A percentile compares a stretch with the other conserved stretches of the same genome.
Evolutionary conservation across 495 filamentous ascomycete genomes (phyloP).

Genomic region (Ramalina intermedia): DNA sequence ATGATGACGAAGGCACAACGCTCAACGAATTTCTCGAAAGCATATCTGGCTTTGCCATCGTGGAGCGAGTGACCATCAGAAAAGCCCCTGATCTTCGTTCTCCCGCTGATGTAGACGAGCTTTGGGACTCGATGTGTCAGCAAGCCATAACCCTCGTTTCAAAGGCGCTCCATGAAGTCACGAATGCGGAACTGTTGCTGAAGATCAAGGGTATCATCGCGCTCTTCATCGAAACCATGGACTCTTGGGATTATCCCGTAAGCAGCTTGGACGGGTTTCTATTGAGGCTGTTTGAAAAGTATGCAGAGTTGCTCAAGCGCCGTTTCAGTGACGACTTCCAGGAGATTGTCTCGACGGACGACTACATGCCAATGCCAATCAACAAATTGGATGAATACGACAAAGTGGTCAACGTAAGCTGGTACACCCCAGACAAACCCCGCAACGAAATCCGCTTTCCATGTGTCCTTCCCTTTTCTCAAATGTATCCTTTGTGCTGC

Average conservation of each 20-base stretch:
- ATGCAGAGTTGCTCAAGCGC: slow-evolving; percentile 78
- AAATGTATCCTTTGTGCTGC: slow-evolving; percentile 97
- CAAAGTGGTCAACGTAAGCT: slow-evolving; percentile 84
- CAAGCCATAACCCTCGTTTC: slow-evolving; percentile 66
- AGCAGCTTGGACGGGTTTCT: slow-evolving; percentile 66
- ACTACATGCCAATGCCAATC: slow-evolving; percentile 99
- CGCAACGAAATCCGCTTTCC: slow-evolving; percentile 69
- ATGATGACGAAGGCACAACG: slow-evolving; percentile 52
- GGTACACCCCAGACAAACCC: slow-evolving; percentile 73
- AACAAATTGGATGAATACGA: slow-evolving; percentile 81
- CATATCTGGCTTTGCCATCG: slow-evolving; percentile 91
- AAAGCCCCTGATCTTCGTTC: slow-evolving; percentile 69
- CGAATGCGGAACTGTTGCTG: slow-evolving; percentile 69
- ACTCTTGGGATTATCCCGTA: slow-evolving; percentile 85
- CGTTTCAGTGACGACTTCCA: slow-evolving; percentile 88
- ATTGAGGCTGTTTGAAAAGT: slow-evolving; percentile 77
- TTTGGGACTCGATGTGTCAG: slow-evolving; percentile 98
- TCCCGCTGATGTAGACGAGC: slow-evolving; percentile 79
- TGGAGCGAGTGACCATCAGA: slow-evolving; percentile 86
- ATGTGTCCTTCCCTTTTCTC: slow-evolving; percentile 86
- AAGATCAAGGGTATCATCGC: slow-evolving; percentile 88
- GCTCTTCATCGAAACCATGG: slow-evolving; percentile 95
- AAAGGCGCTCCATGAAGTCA: slow-evolving; percentile 58
- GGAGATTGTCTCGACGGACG: slow-evolving; percentile 92
- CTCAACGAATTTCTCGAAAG: slow-evolving; percentile 80